Conservation (phyloP, 2,329 filamentous ascomycete species). For the Talaromyces sp. region DNA sequence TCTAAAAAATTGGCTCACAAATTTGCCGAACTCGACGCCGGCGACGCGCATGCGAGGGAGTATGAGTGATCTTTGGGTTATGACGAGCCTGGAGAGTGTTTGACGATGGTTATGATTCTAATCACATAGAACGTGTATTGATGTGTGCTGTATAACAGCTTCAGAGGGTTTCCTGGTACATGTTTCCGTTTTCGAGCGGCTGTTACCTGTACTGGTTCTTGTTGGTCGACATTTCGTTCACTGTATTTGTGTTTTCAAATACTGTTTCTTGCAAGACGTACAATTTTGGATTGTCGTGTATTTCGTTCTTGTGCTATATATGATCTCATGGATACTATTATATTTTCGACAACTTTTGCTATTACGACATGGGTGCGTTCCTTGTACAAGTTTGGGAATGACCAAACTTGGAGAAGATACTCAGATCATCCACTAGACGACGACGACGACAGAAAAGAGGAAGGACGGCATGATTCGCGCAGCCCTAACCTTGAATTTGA, state of each 20-base stretch:
- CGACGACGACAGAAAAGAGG: background rate
- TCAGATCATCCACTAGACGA: background rate
- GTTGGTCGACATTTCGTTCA: background rate
- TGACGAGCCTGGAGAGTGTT: background rate
- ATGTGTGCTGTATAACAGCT: background rate
- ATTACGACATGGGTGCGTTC: background rate
- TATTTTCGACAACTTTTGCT: background rate
- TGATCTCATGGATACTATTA: background rate
- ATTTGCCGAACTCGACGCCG: background rate
- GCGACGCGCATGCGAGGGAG: background rate
- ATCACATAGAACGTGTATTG: constrained; percentile 3
- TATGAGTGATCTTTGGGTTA: background rate
- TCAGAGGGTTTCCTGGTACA: background rate
- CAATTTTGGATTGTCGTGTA: background rate
- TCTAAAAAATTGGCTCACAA: constrained; percentile 46
- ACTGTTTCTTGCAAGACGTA: background rate
- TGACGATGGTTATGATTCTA: constrained; percentile 4
- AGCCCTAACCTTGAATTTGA: background rate
- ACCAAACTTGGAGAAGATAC: background rate
- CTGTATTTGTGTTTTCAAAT: background rate
- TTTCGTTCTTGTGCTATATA: background rate
- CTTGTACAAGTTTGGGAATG: background rate
- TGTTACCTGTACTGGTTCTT: background rate
- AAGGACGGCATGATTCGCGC: background rate
- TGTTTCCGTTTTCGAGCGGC: background rate